Base-by-base conservation (phyloP, 148 eudicot genomes). In the Limonium bicolor region DNA sequence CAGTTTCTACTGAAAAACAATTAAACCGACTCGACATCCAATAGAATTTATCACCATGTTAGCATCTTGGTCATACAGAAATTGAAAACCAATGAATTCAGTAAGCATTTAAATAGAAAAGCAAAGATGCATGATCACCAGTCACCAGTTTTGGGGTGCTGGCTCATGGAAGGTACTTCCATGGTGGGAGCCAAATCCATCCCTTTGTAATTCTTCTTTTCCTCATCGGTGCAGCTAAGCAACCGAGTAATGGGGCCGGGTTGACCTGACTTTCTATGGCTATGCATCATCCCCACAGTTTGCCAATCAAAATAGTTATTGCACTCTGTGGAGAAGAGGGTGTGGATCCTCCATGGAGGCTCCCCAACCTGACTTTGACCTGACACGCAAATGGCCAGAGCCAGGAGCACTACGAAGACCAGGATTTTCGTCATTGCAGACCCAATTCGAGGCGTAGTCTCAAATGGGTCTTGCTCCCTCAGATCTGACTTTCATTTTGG, bases 291-390 rank as follows among this genome's bases (percentile, higher is more conserved):
- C 18, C 99, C 99, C 29, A 90, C 95, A 0, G 99, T 90, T 35
- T 90, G 95, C 99, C 99, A 90, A 59, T 90, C 99, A 53, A 90
- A 90, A 66, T 90, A 90, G 46, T 85, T 69, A 31, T 80, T 76
- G 36, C 99, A 90, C 64, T 90, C 99, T n/a, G 81, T 84, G 1
- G 99, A 90, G 66, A 90, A 90, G 55, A 90, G 51, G 0, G 99
- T 90, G 62, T 90, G 99, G 53, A 90, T 65, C 74, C 99, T 75
- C 62, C 68, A 67, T 16, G 76, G 73, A 10, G 77, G 61, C 49
- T 67, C 58, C 50, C 69, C 70, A 21, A 53, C 45, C 54, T 62
- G 46, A 33, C 40, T 23, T 36, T 31, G 19, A 58, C 53, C 50
- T 39, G 54, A 49, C 61, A 61, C 68, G 46, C 33, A 7, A 46